Percentiles rank a stretch among this genome's conserved stretches.
Conservation (phyloP, 768 basidiomycete species). For the Auriscalpium orientale region DNA sequence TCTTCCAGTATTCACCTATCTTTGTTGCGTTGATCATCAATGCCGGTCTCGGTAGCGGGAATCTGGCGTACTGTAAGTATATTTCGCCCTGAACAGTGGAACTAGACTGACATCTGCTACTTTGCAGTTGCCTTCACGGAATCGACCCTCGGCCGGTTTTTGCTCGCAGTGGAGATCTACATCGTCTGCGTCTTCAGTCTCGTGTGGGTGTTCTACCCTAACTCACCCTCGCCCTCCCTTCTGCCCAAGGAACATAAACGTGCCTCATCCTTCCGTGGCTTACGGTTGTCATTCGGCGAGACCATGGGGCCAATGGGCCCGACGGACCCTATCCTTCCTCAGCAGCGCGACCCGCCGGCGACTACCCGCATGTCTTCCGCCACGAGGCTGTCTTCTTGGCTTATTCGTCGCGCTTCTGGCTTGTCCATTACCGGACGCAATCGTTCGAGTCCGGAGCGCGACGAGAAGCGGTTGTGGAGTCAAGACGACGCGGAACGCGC, state of each 20-base stretch:
- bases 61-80: conserved; percentile 49
- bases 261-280: conserved; percentile 20
- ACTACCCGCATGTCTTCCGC: background rate
- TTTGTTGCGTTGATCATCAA: conserved; percentile 47
- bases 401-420: conserved; percentile 20
- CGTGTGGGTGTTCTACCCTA: conserved; percentile 33
- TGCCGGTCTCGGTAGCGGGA: conserved; percentile 45
- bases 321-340: background rate
- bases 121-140: conserved; percentile 62
- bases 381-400: conserved; percentile 29
- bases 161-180: conserved; percentile 56
- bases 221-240: background rate
- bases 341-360: background rate
- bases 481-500: conserved; percentile 26
- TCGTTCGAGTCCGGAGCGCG: conserved; percentile 17
- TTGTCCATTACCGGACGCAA: conserved; percentile 22
- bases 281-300: conserved; percentile 8
- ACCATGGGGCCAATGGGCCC: background rate
- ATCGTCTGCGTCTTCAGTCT: conserved; percentile 53
- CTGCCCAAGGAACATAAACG: background rate
- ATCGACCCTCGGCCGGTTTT: conserved; percentile 57
- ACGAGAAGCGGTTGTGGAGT: conserved; percentile 25
- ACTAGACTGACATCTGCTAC: background rate
- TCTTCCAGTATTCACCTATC: conserved; percentile 41
- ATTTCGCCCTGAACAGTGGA: background rate